Percentiles rank a stretch among this genome's conserved stretches.
These are phyloP conservation scores for Aspergillus novoparasiticus DNA, from an alignment of 2,329 filamentous ascomycete species.

Conservation along the genomic window DNA sequence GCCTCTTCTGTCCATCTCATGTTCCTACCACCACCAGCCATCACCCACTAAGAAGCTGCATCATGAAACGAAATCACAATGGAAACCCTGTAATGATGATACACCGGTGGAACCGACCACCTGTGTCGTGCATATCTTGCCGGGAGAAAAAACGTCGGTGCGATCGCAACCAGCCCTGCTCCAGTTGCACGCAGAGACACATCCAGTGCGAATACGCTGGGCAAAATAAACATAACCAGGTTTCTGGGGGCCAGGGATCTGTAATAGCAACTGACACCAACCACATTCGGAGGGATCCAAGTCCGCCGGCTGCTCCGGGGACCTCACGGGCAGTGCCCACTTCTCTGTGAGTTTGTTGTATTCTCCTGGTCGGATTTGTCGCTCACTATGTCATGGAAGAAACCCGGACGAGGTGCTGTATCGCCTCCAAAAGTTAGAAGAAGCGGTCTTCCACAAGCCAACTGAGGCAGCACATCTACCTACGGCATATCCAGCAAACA, in stretches of 20 bases:
- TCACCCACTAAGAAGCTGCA: not conserved
- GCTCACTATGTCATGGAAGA: not conserved
- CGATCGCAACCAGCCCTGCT: slow-evolving; percentile 25
- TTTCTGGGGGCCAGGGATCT: not conserved
- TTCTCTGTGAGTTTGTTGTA: not conserved
- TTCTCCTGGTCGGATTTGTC: not conserved
- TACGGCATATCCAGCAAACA: not conserved
- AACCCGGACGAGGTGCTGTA: not conserved
- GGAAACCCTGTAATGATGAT: not conserved
- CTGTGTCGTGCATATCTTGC: slow-evolving; percentile 22
- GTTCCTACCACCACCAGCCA: not conserved
- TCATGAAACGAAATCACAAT: not conserved
- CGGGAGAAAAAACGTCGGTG: slow-evolving; percentile 27
- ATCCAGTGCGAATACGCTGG: slow-evolving; percentile 23
- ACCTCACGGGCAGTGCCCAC: not conserved
- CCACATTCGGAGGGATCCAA: not conserved
- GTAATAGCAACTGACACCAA: no score
- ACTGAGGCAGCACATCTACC: not conserved
- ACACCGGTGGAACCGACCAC: slow-evolving; percentile 11
- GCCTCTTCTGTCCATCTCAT: not conserved
- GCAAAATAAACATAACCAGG: not conserved
- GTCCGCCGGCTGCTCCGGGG: not conserved
- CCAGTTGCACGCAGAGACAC: slow-evolving; percentile 22
- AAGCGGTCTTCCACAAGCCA: not conserved
- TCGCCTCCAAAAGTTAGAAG: not conserved